Conservation (phyloP, 129 eudicot species). For the Logfia minima region DNA sequence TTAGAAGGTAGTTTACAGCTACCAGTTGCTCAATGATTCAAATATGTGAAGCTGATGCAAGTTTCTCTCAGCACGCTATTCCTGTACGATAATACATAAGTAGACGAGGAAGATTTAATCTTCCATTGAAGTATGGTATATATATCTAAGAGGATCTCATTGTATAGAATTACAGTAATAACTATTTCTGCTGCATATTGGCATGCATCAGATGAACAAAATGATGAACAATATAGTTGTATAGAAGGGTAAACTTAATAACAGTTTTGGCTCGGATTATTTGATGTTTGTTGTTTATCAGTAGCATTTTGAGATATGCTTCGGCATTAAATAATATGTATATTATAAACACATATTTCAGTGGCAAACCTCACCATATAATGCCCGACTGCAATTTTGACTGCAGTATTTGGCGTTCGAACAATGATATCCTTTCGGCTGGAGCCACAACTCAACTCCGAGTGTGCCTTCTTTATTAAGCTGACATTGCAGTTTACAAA, state of each 20-base stretch:
- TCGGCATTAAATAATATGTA: too few relatives aligned
- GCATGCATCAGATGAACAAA: conserved; percentile 18
- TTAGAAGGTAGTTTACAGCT: conserved; percentile 44
- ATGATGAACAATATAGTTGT: conserved; percentile 15
- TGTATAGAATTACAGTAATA: conserved; percentile 27
- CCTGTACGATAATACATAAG: conserved; percentile 1
- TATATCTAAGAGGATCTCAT: background rate
- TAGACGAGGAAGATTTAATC: background rate
- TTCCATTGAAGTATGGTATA: background rate
- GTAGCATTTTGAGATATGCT: background rate
- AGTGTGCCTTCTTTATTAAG: too few relatives aligned
- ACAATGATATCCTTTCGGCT: too few relatives aligned
- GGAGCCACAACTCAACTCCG: too few relatives aligned
- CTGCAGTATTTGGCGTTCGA: too few relatives aligned
- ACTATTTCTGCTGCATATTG: conserved; percentile 15
- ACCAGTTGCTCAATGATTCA: conserved; percentile 43
- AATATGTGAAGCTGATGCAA: conserved; percentile 14
- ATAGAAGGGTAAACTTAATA: conserved; percentile 11
- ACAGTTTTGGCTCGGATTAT: background rate
- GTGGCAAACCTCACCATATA: too few relatives aligned
- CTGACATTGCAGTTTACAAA: too few relatives aligned
- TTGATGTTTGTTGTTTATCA: background rate
- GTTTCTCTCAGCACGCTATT: background rate
- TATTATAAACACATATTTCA: too few relatives aligned
- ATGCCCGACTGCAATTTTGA: too few relatives aligned